Evolutionary conservation across 2,329 filamentous ascomycete genomes (phyloP), one percentile per base, ranked within the genome.

Genomic region (Pseudocercospora musae): DNA sequence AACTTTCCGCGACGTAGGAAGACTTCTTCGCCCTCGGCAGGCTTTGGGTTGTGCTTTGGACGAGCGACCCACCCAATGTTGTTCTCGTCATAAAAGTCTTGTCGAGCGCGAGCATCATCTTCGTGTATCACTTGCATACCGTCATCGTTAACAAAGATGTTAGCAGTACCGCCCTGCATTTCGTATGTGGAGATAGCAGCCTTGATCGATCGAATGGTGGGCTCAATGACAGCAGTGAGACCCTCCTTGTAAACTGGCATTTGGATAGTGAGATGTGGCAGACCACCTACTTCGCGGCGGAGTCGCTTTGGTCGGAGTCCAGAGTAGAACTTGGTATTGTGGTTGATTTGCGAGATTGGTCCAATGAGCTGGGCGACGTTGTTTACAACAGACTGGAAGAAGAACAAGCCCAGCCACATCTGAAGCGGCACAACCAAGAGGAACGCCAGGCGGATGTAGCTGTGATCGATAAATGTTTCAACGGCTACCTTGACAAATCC

Each of bases 141-240:
- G 66, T 89, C 87, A 60, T 89, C 87, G 66, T 89, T 89, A 71
- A 89, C 76, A 69, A 88, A 88, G 65, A 89, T 87, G 69, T 85
- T 88, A 25, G 87, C 87, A 0, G 85, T 84, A 7, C 87, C 87
- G n/a, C 87, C 87, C 65, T 79, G 75, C 69, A 81, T 76, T 63
- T 82, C 80, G 65, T 82, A 82, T 10, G 79, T 81, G 1, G 79
- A 80, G 15, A 82, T 82, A 27, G 80, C 80, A 29, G 72, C 73
- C 65, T 77, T 77, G 66, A 77, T 65, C 0, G 75, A 77, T 50
- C 71, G 71, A 25, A 77, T 71, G 8, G 75, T 77, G 21, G 75
- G 75, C 57, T 74, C 74, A 59, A 77, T 76, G 75, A 71, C 77
- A 58, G 71, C 69, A 44, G 69, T 66, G 18, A 79, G 71, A 66